These are phyloP conservation scores for Leishmania major DNA, from an alignment of 208 protist genomes.

Conservation along the genomic window DNA sequence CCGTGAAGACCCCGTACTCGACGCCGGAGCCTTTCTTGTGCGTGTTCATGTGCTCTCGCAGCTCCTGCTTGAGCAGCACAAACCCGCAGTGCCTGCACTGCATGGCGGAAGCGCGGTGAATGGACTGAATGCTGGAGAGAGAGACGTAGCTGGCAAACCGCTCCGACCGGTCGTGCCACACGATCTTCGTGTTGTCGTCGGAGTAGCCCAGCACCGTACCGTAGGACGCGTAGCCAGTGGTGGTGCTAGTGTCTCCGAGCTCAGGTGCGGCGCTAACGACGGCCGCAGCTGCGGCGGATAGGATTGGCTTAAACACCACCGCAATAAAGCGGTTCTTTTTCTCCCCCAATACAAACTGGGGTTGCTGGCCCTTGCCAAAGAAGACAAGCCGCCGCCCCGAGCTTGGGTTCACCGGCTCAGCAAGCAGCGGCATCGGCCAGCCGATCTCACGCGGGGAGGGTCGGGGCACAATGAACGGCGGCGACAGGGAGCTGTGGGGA, in stretches of 20 bases:
- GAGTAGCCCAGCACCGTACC: slow-evolving; percentile 80
- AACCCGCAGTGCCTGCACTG: slow-evolving; percentile 73
- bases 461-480: slow-evolving; percentile 21
- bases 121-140: slow-evolving; percentile 42
- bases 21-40: slow-evolving; percentile 60
- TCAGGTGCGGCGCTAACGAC: slow-evolving; percentile 7
- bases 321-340: slow-evolving; percentile 43
- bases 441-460: slow-evolving; percentile 37
- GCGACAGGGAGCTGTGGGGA: slow-evolving; percentile 33
- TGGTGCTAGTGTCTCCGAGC: background rate
- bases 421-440: slow-evolving; percentile 42
- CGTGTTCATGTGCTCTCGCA: slow-evolving; percentile 58
- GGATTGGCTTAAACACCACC: slow-evolving; percentile 43
- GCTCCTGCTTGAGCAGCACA: slow-evolving; percentile 52
- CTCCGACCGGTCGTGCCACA: slow-evolving; percentile 76
- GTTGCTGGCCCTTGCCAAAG: slow-evolving; percentile 43
- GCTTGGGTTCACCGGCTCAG: slow-evolving; percentile 51
- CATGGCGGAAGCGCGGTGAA: slow-evolving; percentile 47
- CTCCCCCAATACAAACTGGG: slow-evolving; percentile 47
- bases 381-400: slow-evolving; percentile 63
- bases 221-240: slow-evolving; percentile 37
- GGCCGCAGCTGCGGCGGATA: background rate
- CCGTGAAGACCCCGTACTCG: slow-evolving; percentile 53
- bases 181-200: slow-evolving; percentile 67
- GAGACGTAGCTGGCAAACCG: slow-evolving; percentile 58